Percentiles rank a stretch among this genome's conserved stretches.
Conservation (phyloP, 2,329 filamentous ascomycete species). For the Aspergillus fumigatus region DNA sequence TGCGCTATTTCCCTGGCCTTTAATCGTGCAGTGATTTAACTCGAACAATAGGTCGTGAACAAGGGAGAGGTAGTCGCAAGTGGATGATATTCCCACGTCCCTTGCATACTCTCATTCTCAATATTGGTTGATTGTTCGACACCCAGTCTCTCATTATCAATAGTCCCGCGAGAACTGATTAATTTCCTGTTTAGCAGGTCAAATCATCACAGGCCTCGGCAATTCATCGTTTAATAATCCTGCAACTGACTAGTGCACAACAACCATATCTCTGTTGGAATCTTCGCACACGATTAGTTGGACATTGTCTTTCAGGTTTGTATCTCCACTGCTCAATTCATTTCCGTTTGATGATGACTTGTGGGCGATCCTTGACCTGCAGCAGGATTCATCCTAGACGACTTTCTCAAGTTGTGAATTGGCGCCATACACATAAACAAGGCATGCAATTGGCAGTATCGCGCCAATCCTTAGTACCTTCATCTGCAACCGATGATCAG, state of each 20-base stretch:
- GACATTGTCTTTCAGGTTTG: background rate
- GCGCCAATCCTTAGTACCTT: too few species aligned
- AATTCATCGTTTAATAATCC: background rate
- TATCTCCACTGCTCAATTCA: background rate
- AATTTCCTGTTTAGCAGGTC: background rate
- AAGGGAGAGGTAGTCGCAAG: background rate
- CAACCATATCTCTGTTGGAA: background rate
- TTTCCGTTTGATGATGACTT: background rate
- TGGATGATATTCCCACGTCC: too few species aligned
- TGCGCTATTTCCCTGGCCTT: background rate
- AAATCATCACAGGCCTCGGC: background rate
- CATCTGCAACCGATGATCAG: too few species aligned
- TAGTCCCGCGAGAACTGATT: background rate
- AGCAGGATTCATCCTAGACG: too few species aligned
- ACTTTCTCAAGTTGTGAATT: too few species aligned
- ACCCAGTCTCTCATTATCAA: background rate
- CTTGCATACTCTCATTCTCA: background rate
- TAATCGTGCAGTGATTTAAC: background rate
- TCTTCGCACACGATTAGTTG: background rate
- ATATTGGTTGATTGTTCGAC: background rate
- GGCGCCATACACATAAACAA: too few species aligned
- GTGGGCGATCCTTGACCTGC: background rate
- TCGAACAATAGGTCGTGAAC: background rate
- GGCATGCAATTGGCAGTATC: too few species aligned
- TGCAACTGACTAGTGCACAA: background rate